These are phyloP conservation scores for Metarhizium robertsii DNA, from an alignment of 2,329 filamentous ascomycete genomes.

Conservation along the genomic window DNA sequence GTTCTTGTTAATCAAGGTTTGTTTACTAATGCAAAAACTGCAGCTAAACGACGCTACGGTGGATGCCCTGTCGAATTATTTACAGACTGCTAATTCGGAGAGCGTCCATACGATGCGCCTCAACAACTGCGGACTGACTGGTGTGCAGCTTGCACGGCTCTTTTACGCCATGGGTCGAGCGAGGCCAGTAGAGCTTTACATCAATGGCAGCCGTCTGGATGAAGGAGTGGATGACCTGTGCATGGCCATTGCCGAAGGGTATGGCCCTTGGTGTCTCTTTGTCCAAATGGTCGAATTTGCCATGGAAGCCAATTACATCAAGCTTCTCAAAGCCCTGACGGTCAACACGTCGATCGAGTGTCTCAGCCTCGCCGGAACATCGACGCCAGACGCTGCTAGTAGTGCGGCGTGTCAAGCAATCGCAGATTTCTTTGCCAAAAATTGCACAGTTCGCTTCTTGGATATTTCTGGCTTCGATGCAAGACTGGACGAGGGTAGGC, in stretches of 20 bases:
- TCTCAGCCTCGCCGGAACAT: slow-evolving; percentile 45
- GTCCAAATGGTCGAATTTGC: slow-evolving; percentile 50
- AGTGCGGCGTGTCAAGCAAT: slow-evolving; percentile 38
- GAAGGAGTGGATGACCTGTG: slow-evolving; percentile 41
- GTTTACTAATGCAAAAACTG: slow-evolving; percentile 6
- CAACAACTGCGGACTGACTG: slow-evolving; percentile 43
- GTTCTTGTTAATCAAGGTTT: neutral
- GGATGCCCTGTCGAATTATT: slow-evolving; percentile 34
- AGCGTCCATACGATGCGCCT: slow-evolving; percentile 35
- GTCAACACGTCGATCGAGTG: slow-evolving; percentile 40
- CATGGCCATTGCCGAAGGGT: slow-evolving; percentile 34
- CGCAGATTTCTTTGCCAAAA: slow-evolving; percentile 40
- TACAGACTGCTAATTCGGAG: slow-evolving; percentile 29
- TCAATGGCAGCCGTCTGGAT: slow-evolving; percentile 45
- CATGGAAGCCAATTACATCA: slow-evolving; percentile 40
- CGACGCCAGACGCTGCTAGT: slow-evolving; percentile 36
- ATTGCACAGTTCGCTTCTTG: slow-evolving; percentile 40
- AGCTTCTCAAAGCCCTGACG: slow-evolving; percentile 39
- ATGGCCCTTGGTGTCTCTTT: slow-evolving; percentile 40
- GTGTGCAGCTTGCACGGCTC: slow-evolving; percentile 38
- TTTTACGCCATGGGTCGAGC: slow-evolving; percentile 40
- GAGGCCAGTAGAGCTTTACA: slow-evolving; percentile 36
- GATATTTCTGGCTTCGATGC: slow-evolving; percentile 48
- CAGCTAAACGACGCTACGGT: slow-evolving; percentile 42
- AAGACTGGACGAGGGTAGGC: slow-evolving; percentile 47